Conservation (phyloP, 129 eudicot species). For the Centrapalus pauciflorus region DNA sequence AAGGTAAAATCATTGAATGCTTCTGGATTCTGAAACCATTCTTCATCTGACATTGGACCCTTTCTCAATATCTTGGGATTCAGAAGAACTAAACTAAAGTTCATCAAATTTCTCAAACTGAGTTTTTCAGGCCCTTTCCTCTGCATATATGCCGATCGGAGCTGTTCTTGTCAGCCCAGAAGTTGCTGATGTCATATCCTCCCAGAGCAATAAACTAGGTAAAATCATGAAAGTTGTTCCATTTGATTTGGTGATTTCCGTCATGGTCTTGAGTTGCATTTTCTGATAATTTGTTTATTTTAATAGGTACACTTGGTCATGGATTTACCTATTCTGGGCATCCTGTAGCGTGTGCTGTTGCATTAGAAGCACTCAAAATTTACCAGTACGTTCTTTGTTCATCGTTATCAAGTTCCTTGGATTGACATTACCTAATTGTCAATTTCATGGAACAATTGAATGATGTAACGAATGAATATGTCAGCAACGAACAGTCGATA, state of each 20-base stretch:
- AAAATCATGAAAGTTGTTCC: background rate
- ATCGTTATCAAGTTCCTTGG: background rate
- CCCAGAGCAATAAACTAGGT: slow-evolving; percentile 93
- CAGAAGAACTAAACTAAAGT: background rate
- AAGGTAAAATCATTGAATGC: slow-evolving; percentile 44
- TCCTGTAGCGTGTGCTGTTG: slow-evolving; percentile 95
- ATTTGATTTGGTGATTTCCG: background rate
- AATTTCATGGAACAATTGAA: no score
- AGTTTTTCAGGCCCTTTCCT: slow-evolving; percentile 73
- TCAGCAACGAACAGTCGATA: no score
- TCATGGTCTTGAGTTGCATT: background rate
- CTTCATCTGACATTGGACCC: background rate
- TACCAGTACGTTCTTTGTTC: slow-evolving; percentile 44
- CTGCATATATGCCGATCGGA: slow-evolving; percentile 95
- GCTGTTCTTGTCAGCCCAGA: slow-evolving; percentile 85
- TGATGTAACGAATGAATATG: no score
- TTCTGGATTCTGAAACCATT: no score
- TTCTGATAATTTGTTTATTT: background rate
- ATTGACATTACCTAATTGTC: no score
- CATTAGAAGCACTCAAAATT: slow-evolving; percentile 78
- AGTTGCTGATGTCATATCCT: slow-evolving; percentile 68
- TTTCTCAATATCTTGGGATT: background rate
- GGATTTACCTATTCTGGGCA: slow-evolving; percentile 98
- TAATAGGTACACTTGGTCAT: slow-evolving; percentile 64
- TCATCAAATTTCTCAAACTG: background rate